Evolutionary conservation across 306 rosid genomes (phyloP), one percentile per base, ranked within the genome.

Genomic region (Hippophae tibetana): DNA sequence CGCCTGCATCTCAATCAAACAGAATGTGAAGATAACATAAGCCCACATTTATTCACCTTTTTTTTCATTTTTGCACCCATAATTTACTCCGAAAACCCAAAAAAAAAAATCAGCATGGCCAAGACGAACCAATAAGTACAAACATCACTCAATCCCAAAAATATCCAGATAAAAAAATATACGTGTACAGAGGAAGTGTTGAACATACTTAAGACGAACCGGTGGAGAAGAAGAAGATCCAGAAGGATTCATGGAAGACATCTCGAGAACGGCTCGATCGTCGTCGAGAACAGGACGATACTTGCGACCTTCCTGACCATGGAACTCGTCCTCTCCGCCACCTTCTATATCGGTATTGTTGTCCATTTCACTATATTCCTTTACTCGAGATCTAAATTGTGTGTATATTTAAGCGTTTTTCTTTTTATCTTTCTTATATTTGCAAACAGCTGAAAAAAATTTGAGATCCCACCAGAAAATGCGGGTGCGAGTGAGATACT

Each of bases 241-340:
- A 3, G 77, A 67, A 58, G 86, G 95, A 83, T 85, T 96, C 61
- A 93, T 75, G 43, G 96, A 71, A 59, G 99, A 88, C 99, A 93
- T 93, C 73, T 93, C 89, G 63, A 93, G 95, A 44, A 93, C 99
- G 9, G 95, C 97, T 14, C 95, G 96, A 88, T 93, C 97, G 61
- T 84, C 73, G 62, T 79, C 95, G 77, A 88, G 79, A 0, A 93
- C 99, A 0, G 99, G 95, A 13, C 94, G 83, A 55, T 93, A 93
- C 82, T 85, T 76, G 69, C 94, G 81, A 27, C 90, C 97, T 9
- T 70, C 64, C 70, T 72, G 82, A 25, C 68, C 77, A 23, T 49
- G 83, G 58, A 83, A 79, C 57, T 82, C 86, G 25, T 85, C 96
- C 3, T 85, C 97, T 13, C 78, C 84, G 10, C 81, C 84, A 58